A percentile compares a stretch with the other conserved stretches of the same genome.
These are phyloP conservation scores for Colletotrichum shisoi DNA, from an alignment of 2,329 filamentous ascomycete genomes.

Conservation along the genomic window DNA sequence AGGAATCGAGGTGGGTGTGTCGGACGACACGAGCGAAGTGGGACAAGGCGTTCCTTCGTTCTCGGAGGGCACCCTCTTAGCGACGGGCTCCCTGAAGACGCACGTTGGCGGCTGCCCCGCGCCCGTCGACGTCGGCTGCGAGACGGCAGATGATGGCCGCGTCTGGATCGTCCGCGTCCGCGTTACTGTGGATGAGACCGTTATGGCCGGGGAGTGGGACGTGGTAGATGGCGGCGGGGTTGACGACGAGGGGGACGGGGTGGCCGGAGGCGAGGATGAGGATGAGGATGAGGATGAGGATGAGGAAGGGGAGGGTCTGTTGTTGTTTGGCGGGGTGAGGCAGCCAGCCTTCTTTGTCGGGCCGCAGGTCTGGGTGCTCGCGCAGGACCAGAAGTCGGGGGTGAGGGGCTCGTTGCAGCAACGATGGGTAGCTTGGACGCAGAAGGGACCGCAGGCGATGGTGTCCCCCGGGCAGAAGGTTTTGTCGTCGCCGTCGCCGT, in stretches of 20 bases:
- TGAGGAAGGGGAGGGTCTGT: neutral
- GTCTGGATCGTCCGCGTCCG: neutral
- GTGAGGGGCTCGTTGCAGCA: slow-evolving; percentile 5
- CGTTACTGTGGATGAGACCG: neutral
- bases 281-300: neutral
- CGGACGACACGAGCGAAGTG: neutral
- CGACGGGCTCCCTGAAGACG: slow-evolving; percentile 2
- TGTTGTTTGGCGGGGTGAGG: neutral
- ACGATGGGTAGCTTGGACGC: slow-evolving; percentile 12
- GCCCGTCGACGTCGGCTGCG: neutral
- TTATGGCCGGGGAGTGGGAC: neutral
- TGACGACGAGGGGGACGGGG: neutral
- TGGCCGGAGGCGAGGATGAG: neutral
- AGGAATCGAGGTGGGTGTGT: neutral
- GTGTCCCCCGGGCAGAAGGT: slow-evolving; percentile 14
- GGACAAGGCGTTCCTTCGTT: neutral
- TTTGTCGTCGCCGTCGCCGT: neutral
- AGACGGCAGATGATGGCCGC: neutral
- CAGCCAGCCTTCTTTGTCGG: neutral
- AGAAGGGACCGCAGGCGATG: slow-evolving; percentile 15
- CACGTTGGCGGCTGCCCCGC: slow-evolving; percentile 10
- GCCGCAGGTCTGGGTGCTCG: neutral
- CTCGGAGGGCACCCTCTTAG: neutral
- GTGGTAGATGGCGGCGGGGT: neutral
- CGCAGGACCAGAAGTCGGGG: slow-evolving; percentile 16